A percentile compares a stretch with the other conserved stretches of the same genome.
These are phyloP conservation scores for Sisymbrium irio DNA, from an alignment of 345 rosid genomes.

Conservation along the genomic window DNA sequence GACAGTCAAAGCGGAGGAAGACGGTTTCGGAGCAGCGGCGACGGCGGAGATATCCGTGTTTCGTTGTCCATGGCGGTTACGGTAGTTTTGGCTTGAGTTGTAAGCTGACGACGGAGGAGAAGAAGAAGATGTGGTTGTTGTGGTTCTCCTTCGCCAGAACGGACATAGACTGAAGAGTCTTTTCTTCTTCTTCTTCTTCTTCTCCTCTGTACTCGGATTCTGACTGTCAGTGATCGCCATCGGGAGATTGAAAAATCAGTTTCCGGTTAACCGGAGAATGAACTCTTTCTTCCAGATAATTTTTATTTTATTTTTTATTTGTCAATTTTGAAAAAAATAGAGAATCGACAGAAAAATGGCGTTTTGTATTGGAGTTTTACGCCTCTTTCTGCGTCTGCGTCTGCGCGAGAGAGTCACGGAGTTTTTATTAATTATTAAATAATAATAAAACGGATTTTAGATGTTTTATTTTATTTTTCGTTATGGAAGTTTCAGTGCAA, in stretches of 20 bases:
- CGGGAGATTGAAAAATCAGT: background rate
- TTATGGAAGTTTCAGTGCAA: background rate
- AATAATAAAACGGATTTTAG: background rate
- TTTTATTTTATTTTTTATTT: too few species aligned
- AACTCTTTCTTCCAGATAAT: background rate
- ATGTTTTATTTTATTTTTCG: background rate
- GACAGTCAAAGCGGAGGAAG: conserved; percentile 39
- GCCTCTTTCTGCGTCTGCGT: too few species aligned
- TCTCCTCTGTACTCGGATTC: conserved; percentile 36
- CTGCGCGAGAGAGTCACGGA: conserved; percentile 5
- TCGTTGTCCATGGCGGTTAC: conserved; percentile 28
- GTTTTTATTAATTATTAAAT: too few species aligned
- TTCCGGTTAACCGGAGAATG: conserved; percentile 17
- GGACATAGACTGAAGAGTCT: conserved; percentile 64
- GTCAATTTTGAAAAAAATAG: background rate
- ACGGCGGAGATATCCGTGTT: conserved; percentile 31
- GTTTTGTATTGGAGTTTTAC: background rate
- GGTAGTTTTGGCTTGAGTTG: conserved; percentile 41
- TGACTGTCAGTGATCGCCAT: conserved; percentile 63
- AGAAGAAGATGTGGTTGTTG: conserved; percentile 41
- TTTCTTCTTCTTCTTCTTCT: conserved; percentile 27
- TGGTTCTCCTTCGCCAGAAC: conserved; percentile 62
- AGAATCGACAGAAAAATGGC: conserved; percentile 21
- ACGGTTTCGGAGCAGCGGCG: conserved; percentile 31
- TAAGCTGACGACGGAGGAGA: conserved; percentile 57